Conservation (phyloP, 345 rosid genomes). For the Moricandia moricandioides region DNA sequence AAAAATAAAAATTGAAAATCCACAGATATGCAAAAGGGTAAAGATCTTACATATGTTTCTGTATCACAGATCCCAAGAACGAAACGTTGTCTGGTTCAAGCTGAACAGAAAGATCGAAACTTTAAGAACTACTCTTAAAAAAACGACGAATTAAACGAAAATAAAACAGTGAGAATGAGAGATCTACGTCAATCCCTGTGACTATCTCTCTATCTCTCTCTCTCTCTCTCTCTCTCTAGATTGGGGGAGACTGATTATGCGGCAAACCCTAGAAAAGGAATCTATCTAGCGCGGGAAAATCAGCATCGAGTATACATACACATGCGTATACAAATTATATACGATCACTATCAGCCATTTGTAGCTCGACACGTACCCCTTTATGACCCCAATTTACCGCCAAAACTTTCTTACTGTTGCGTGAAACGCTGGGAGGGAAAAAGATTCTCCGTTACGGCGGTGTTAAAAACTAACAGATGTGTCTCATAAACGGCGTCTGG, state of each 20-base stretch:
- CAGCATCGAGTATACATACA: slow-evolving; percentile 32
- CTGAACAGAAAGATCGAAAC: slow-evolving; percentile 24
- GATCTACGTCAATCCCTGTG: neutral
- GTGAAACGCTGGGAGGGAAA: slow-evolving; percentile 33
- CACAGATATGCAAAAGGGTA: slow-evolving; percentile 5
- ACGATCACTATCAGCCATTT: slow-evolving; percentile 8
- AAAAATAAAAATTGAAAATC: neutral
- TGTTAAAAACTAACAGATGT: slow-evolving; percentile 23
- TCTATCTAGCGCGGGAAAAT: slow-evolving; percentile 47
- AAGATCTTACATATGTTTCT: slow-evolving; percentile 24
- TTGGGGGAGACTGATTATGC: slow-evolving; percentile 18
- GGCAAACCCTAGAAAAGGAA: slow-evolving; percentile 39
- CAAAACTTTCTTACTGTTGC: slow-evolving; percentile 39
- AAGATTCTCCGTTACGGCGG: slow-evolving; percentile 38
- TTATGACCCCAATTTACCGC: slow-evolving; percentile 38
- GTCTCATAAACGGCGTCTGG: slow-evolving; percentile 26
- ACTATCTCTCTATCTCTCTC: slow-evolving; percentile 16
- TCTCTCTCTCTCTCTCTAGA: slow-evolving; percentile 28
- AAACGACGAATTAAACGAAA: slow-evolving; percentile 26
- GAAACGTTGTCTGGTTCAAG: slow-evolving; percentile 15
- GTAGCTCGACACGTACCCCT: slow-evolving; percentile 13
- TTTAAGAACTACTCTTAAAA: neutral
- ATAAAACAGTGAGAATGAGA: neutral
- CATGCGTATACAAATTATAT: slow-evolving; percentile 33
- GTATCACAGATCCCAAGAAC: slow-evolving; percentile 30